Evolutionary conservation across 2,329 filamentous ascomycete species (phyloP).

Genomic region (Xylaria sp.): DNA sequence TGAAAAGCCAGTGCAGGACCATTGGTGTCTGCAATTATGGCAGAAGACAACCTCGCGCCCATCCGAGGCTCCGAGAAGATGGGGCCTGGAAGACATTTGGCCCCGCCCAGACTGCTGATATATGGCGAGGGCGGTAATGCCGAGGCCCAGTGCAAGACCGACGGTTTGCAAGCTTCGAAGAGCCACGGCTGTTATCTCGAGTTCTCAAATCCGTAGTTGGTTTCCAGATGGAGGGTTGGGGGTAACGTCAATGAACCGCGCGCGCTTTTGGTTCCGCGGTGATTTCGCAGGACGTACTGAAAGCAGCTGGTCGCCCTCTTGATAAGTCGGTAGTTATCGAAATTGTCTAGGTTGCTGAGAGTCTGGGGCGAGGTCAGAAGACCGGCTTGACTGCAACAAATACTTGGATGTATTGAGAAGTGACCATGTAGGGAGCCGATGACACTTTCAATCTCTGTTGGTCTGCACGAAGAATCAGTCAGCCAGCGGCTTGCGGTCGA

Average conservation of each 20-base stretch:
- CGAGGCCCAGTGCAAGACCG: conserved; percentile 54
- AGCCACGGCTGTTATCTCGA: conserved; percentile 42
- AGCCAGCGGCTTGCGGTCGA: background rate
- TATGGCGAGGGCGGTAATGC: conserved; percentile 52
- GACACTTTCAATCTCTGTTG: background rate
- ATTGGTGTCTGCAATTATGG: conserved; percentile 74
- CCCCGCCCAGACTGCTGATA: conserved; percentile 43
- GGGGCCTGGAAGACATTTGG: conserved; percentile 35
- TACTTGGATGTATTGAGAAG: background rate
- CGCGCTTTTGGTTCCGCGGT: background rate
- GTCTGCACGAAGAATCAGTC: conserved; percentile 6
- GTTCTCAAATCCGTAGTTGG: conserved; percentile 17
- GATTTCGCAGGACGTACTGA: background rate
- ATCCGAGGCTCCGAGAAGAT: conserved; percentile 45
- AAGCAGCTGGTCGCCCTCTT: too few relatives aligned
- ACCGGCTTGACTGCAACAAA: conserved; percentile 7
- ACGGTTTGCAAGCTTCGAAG: conserved; percentile 49
- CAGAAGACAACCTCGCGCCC: conserved; percentile 75
- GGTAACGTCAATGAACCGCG: background rate
- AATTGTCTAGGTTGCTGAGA: conserved; percentile 6
- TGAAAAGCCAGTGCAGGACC: conserved; percentile 65
- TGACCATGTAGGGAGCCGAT: background rate
- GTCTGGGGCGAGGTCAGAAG: conserved; percentile 1
- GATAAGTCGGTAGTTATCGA: background rate
- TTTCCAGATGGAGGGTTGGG: background rate